Base-by-base conservation (phyloP, 768 basidiomycete species). In the Cyclocybe cylindracea region DNA sequence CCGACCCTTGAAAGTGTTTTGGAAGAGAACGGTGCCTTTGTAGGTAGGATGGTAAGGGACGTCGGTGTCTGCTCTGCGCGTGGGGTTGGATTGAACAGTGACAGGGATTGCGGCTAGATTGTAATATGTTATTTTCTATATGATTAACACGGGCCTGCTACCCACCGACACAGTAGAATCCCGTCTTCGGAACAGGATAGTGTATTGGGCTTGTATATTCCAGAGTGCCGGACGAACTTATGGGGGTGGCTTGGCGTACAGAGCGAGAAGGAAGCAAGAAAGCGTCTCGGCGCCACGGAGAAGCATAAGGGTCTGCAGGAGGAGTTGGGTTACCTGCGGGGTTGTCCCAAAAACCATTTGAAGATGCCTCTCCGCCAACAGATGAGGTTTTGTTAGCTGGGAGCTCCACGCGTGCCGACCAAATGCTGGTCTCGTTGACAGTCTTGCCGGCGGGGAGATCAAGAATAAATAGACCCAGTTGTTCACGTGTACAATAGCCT, bases 111-210 rank as follows among this genome's bases (percentile, higher is more conserved):
- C 80, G 31, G 91, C 94, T 94, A 37, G 11, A 34, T 39, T 3
- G 35, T 7, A 18, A 36, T 40, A 34, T 48, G 35, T 50, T 38
- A 50, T n/a, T n/a, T 29, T 31, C 14, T 44, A 33, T 2, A 19
- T 35, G 9, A 14, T n/a, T 16, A 29, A 13, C 19, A 32, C 9
- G n/a, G 13, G 39, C 29, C 29, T 40, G 35, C 39, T 9, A 72
- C 91, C 70, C 66, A 87, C 95, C 94, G 56, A 96, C 87, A 67
- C 96, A 98, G 67, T 97, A 98, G 66, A 97, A 98, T 2, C 96
- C 97, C 1, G 92, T 94, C 67, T 88, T 89, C 24, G 75, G 74
- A 18, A 98, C 91, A 18, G 77, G 68, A 67, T 98, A 98, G 44
- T 85, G 85, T 58, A 96, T 91, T 1, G 94, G 86, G 29, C 78